Evolutionary conservation across 495 filamentous ascomycete genomes (phyloP), one percentile per base, ranked within the genome.

Genomic region (Penicillium goetzii): DNA sequence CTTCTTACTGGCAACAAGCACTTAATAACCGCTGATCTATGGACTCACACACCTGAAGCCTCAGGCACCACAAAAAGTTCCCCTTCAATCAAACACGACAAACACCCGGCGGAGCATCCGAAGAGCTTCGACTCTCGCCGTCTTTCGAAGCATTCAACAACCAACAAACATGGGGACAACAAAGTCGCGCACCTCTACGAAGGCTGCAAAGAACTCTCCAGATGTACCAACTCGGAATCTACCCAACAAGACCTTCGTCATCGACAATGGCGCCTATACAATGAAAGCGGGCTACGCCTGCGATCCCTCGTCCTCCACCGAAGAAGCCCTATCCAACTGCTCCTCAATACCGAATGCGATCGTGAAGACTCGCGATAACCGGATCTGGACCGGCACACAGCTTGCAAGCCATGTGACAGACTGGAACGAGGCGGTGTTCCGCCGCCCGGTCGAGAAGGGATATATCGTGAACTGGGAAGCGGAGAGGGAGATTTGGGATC

Each of bases 401-500:
- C 76, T 97, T n/a, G 70, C 68, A 34, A 85, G 87, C 11, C 85
- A 86, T 64, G 93, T 93, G 70, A 87, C 80, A 53, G 93, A 98
- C 72, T 97, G 93, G 81, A 93, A 92, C 60, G 93, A 97, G 70
- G 87, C 95, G 62, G 82, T 83, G 15, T 97, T 97, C 68, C 86
- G 93, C 38, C 85, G 95, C 14, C 95, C 95, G 0, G 90, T 98
- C 23, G 95, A 99, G 78, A 97, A 95, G 76, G 95, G 95, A 32
- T 97, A 90, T 72, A 81, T 97, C 40, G 92, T 97, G 52, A 98
- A 96, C 69, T 99, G 95, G 95, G 96, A 98, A 73, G 90, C 89
- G 0, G 88, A 99, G 80, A 93, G 90, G 74, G 93, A 95, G 66
- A 93, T 99, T 11, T 99, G 95, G 95, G 93, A 97, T 67, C 86